Evolutionary conservation across 768 basidiomycete genomes (phyloP).

Genomic region (Suillus subaureus): DNA sequence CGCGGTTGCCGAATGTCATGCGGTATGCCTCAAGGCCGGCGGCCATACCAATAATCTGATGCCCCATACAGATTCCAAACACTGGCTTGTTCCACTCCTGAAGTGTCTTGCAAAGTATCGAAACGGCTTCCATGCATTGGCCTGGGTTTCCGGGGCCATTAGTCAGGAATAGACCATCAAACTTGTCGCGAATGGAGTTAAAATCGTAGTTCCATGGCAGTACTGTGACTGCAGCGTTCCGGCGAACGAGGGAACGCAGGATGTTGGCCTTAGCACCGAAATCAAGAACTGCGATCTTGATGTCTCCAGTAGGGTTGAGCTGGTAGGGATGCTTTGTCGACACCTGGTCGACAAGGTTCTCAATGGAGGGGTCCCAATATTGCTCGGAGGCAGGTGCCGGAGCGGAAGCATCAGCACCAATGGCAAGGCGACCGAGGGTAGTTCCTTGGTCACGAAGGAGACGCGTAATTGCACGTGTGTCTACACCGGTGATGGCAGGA

Average conservation of each 20-base stretch:
- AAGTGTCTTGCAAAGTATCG: slow-evolving; percentile 79
- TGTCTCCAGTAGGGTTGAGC: slow-evolving; percentile 83
- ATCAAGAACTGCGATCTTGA: slow-evolving; percentile 94
- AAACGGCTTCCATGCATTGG: slow-evolving; percentile 84
- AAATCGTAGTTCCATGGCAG: slow-evolving; percentile 98
- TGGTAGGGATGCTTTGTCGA: slow-evolving; percentile 85
- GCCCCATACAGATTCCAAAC: slow-evolving; percentile 99
- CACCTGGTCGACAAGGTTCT: slow-evolving; percentile 93
- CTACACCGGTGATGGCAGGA: slow-evolving; percentile 95
- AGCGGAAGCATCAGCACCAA: slow-evolving; percentile 70
- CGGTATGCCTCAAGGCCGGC: slow-evolving; percentile 96
- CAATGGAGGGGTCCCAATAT: slow-evolving; percentile 90
- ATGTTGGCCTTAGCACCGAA: slow-evolving; percentile 99
- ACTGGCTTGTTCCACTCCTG: slow-evolving; percentile 91
- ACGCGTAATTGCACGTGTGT: slow-evolving; percentile 94
- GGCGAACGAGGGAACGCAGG: slow-evolving; percentile 85
- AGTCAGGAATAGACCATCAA: slow-evolving; percentile 92
- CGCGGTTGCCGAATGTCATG: slow-evolving; percentile 99
- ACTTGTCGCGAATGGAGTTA: slow-evolving; percentile 86
- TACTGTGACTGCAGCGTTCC: slow-evolving; percentile 91
- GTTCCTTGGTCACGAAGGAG: slow-evolving; percentile 96
- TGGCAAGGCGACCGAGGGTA: slow-evolving; percentile 87
- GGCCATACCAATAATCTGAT: slow-evolving; percentile 97
- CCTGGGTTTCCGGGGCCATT: slow-evolving; percentile 97
- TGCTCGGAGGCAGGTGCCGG: slow-evolving; percentile 64